Conservation (phyloP, 768 basidiomycete genomes). For the Pleurotus eryngii region DNA sequence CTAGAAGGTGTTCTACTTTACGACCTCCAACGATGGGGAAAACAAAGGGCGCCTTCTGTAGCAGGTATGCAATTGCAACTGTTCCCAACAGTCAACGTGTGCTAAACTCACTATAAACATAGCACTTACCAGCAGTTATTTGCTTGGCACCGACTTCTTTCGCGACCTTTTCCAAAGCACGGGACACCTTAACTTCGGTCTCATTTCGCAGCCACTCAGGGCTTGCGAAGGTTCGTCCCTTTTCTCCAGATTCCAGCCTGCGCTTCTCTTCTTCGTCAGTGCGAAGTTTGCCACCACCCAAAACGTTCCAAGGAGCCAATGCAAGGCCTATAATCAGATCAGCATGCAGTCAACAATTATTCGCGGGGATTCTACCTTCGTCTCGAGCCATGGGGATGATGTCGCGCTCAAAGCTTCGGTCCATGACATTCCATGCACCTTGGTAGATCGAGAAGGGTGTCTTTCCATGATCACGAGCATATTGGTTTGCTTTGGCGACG, state of each 20-base stretch:
- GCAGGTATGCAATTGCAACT: conserved; percentile 52
- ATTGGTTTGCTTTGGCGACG: conserved; percentile 46
- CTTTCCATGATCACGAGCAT: conserved; percentile 43
- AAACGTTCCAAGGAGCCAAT: conserved; percentile 31
- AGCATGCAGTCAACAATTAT: conserved; percentile 11
- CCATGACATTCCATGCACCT: conserved; percentile 41
- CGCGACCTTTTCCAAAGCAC: conserved; percentile 48
- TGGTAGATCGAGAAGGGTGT: conserved; percentile 56
- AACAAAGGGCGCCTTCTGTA: conserved; percentile 51
- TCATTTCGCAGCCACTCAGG: conserved; percentile 45
- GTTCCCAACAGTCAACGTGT: not conserved
- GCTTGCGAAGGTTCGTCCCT: conserved; percentile 30
- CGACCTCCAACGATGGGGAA: conserved; percentile 49
- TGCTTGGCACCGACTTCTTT: conserved; percentile 43
- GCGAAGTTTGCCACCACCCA: conserved; percentile 44
- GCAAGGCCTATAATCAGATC: conserved; percentile 12
- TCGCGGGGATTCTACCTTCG: conserved; percentile 32
- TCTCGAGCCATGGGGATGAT: conserved; percentile 45
- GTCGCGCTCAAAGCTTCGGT: conserved; percentile 50
- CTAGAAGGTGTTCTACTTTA: conserved; percentile 48
- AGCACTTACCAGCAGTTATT: conserved; percentile 42
- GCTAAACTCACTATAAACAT: not conserved
- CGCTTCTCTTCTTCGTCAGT: conserved; percentile 43
- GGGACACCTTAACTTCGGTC: conserved; percentile 36
- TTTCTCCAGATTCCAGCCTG: conserved; percentile 28